Conservation (phyloP, 345 rosid species). For the Kernera saxatilis region DNA sequence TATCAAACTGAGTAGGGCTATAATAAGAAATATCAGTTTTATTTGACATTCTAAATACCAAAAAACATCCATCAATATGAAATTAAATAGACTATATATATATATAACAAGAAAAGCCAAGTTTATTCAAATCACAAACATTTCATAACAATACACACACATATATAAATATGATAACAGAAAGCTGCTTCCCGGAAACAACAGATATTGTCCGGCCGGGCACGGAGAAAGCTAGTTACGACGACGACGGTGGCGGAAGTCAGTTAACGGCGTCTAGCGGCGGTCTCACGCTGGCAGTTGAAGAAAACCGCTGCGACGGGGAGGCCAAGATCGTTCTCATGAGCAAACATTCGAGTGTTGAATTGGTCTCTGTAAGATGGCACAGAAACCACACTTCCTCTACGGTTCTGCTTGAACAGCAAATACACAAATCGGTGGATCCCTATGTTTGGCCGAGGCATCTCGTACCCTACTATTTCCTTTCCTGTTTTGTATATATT, state of each 20-base stretch:
- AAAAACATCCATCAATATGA: not conserved
- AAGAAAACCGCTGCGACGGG: slow-evolving; percentile 92
- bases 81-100: not conserved
- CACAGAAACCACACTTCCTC: slow-evolving; percentile 43
- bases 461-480: slow-evolving; percentile 72
- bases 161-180: not conserved
- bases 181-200: slow-evolving; percentile 2
- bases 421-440: slow-evolving; percentile 88
- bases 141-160: slow-evolving; percentile 13
- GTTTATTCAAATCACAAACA: slow-evolving; percentile 20
- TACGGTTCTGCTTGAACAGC: slow-evolving; percentile 67
- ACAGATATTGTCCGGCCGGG: not conserved
- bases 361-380: slow-evolving; percentile 66
- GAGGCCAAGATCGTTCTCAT: slow-evolving; percentile 62
- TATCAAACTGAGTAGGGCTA: not conserved
- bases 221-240: not conserved
- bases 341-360: slow-evolving; percentile 65
- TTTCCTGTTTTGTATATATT: slow-evolving; percentile 39
- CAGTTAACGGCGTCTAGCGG: slow-evolving; percentile 80
- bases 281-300: slow-evolving; percentile 91
- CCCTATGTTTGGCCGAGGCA: slow-evolving; percentile 94
- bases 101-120: not conserved
- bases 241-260: not conserved
- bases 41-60: not conserved
- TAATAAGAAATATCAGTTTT: not conserved